Base-by-base conservation (phyloP, 140 eudicot genomes). In the Oenanthe javanica region DNA sequence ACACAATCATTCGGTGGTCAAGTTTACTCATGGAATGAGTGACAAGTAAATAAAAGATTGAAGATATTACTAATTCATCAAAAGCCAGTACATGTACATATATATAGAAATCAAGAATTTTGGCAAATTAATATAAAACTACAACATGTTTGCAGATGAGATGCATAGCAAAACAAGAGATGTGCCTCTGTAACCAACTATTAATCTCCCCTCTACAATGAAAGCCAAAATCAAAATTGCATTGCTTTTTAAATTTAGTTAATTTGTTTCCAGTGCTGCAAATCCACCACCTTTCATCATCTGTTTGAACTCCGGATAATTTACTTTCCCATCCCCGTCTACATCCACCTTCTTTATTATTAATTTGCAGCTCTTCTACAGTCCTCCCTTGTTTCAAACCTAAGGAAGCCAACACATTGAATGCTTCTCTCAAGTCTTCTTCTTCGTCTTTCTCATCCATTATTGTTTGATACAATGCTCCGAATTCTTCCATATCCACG, bases 231-330 rank as follows among this genome's bases (percentile, higher is more conserved):
- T 57, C 27, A 55, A 36, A 15, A 19, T 55, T 55, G 19, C 64
- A 55, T 18, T 57, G 64, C 27, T 21, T 57, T 5, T 0, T 36
- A 51, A 18, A 55, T 54, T 66, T 31, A 12, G 45, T 67, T 67
- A 67, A 67, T 11, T 31, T 67, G 74, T 67, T 67, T 31, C 47
- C 10, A 67, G 36, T 36, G 74, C 74, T 11, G 74, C 74, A 67
- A 67, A 67, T 67, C 74, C 74, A 31, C 74, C 74, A 67, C 74
- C 42, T 67, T 36, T 36, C 74, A 67, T 67, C 74, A 67, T 67
- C 45, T 67, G 74, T 27, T 64, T 64, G 23, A 64, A 64, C 72
- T 64, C 72, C 18, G 7, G 3, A 40, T 6, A 64, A 31, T 64
- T 64, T 25, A 64, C 72, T 64, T 31, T 64, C 6, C 72, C 72